Conservation (phyloP, 2,329 filamentous ascomycete genomes). For the Aciculosporium take region DNA sequence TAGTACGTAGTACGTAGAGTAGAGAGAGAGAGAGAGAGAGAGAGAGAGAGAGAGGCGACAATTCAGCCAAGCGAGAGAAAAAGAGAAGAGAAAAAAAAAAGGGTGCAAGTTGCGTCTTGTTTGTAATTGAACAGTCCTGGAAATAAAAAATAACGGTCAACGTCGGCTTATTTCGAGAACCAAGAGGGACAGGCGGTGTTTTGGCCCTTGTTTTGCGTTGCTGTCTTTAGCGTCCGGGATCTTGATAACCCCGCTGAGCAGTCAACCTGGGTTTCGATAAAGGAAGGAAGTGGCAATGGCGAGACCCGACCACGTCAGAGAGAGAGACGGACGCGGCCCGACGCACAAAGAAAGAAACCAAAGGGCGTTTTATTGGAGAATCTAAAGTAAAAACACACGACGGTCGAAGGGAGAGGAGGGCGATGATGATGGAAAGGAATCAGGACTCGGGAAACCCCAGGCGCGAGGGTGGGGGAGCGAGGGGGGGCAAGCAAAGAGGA, state of each 20-base stretch:
- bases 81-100: neutral
- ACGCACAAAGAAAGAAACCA: constrained; percentile 11
- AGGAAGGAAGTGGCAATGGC: constrained; percentile 4
- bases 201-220: neutral
- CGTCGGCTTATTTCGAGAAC: constrained; percentile 10
- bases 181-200: neutral
- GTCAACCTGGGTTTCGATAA: constrained; percentile 5
- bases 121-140: too few species aligned
- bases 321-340: constrained; percentile 9
- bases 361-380: constrained; percentile 12
- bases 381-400: constrained; percentile 6
- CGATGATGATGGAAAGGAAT: neutral
- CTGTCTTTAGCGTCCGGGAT: neutral
- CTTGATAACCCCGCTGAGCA: constrained; percentile 1
- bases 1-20: too few species aligned
- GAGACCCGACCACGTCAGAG: constrained; percentile 1
- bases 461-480: too few species aligned
- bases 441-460: too few species aligned
- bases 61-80: neutral
- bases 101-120: constrained; percentile 1
- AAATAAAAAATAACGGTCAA: constrained; percentile 15
- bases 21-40: too few species aligned
- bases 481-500: too few species aligned
- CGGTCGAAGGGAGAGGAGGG: neutral
- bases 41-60: constrained; percentile 2